phyloP scores from a whole-genome alignment of 495 filamentous ascomycete species.

The Aspergillus egyptiacus region DNA sequence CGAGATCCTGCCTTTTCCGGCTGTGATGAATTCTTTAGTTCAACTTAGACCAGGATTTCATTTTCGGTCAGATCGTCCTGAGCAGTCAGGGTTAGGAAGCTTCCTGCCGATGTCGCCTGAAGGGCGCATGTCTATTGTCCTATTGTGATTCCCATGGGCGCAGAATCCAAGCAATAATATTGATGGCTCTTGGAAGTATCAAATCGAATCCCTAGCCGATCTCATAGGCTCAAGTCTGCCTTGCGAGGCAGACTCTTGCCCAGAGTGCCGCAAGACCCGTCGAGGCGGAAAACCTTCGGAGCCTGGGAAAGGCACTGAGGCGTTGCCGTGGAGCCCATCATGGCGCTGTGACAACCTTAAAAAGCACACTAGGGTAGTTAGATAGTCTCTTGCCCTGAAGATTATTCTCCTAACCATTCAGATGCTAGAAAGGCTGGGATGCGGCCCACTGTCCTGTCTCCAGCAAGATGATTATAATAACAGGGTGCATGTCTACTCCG shows the following conservation, averaged over 20 bases:
- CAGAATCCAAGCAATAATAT: not conserved
- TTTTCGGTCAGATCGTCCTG: not conserved
- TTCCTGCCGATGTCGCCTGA: not conserved
- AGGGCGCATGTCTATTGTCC: not conserved
- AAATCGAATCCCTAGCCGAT: not conserved
- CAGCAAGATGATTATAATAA: slow-evolving; percentile 3
- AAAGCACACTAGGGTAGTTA: slow-evolving; percentile 2
- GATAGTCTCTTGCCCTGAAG: slow-evolving; percentile 4
- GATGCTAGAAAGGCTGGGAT: not conserved
- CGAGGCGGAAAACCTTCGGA: not conserved
- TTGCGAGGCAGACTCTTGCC: slow-evolving; percentile 10
- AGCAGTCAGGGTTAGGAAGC: not conserved
- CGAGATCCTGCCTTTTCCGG: slow-evolving; percentile 9
- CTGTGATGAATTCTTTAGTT: slow-evolving; percentile 2
- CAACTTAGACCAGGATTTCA: not conserved
- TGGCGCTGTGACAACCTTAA: slow-evolving; percentile 17
- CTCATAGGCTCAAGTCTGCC: not conserved
- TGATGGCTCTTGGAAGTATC: not conserved
- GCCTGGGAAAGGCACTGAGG: not conserved
- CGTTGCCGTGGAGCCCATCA: slow-evolving; percentile 10
- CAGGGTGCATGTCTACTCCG: too few species aligned
- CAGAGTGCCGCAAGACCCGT: not conserved
- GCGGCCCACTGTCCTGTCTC: not conserved
- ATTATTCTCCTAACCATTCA: slow-evolving; percentile 4
- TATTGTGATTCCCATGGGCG: not conserved